Evolutionary conservation across 2,329 filamentous ascomycete species (phyloP), one percentile per base, ranked within the genome.

Genomic region (Ophiocordyceps polyrhachis-furcata): DNA sequence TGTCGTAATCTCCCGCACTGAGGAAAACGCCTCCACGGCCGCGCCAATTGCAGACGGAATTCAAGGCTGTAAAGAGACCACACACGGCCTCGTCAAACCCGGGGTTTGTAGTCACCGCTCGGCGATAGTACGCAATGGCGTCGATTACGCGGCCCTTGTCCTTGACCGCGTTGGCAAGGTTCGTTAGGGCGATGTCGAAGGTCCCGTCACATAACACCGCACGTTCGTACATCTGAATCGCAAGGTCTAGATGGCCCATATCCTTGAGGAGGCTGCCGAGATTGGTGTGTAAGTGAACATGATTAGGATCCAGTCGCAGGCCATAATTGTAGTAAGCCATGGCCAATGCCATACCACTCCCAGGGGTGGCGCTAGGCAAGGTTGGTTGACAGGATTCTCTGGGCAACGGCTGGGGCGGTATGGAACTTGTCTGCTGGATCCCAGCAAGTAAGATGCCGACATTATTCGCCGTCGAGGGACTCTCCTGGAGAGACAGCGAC

Each of bases 11-110:
- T 9, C 83, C 85, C 44, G 68, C 69, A 44, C 79, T 72, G n/a
- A 84, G 72, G 23, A 84, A 70, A 41, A 93, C 81, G 1, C 91
- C 91, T 48, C 91, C 91, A 50, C 91, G 78, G 28, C 86, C 86
- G 54, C 76, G 74, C 91, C 91, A 98, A 55, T 89, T 83, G 58
- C 91, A 98, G 6, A 98, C 88, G 7, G 91, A 96, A 58, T 95
- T 96, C 44, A 98, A 68, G 1, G 91, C 89, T 47, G 93, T 96
- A 2, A 87, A 88, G 44, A 98, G 71, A 8, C 91, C 91, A 60
- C 91, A 98, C 0, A 98, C 89, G 7, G 91, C 91, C 63, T 98
- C 91, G 1, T 91, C 86, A 63, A 98, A 98, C 31, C 93, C 83
- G 0, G 91, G 89, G 53, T 91, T 98, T n/a, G 88, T 79, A 31